Base-by-base conservation (phyloP, 805 yeast species). In the Teunomyces stri region DNA sequence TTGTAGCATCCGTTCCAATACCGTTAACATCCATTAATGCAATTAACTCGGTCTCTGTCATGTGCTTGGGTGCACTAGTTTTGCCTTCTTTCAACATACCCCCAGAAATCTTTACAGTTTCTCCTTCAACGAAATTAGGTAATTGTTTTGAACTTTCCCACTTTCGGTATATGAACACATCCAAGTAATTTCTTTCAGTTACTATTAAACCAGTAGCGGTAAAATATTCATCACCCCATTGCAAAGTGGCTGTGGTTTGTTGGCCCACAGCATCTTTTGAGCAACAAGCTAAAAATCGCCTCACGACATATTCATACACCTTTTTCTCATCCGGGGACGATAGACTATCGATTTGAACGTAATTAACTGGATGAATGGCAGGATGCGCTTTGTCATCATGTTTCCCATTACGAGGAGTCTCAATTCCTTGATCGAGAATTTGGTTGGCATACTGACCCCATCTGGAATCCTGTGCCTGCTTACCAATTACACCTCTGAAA, bases 1-100 rank as follows among this genome's bases (percentile, higher is more conserved):
- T 95, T 0, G 99, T 94, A 0, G 99, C 99, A 70, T 94, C 99
- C 0, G 99, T 94, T 2, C 99, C 99, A 39, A 94, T 94, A 0
- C 98, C 98, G 64, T 94, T 94, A 9, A 83, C 87, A 69, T 95
- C 98, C 99, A 94, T 94, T 41, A 94, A 69, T 7, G 89, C 85
- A 66, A 94, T 89, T 18, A 94, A 74, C 60, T 92, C 99, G 0
- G 96, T 77, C 64, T 94, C 99, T 0, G 98, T 92, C 75, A 94
- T 77, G 45, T 82, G 85, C 25, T 69, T 66, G 0, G 99, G 99
- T 0, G 97, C 83, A 0, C 84, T 60, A 0, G 99, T 94, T 46
- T 77, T 76, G 0, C 98, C 97, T 15, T 80, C 80, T 44, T 78
- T 77, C 59, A 94, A 63, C 50, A 76, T 80, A 1, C 87, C 83